Evolutionary conservation across 2,329 filamentous ascomycete genomes (phyloP).

Genomic region (Clarireedia homoeocarpa): DNA sequence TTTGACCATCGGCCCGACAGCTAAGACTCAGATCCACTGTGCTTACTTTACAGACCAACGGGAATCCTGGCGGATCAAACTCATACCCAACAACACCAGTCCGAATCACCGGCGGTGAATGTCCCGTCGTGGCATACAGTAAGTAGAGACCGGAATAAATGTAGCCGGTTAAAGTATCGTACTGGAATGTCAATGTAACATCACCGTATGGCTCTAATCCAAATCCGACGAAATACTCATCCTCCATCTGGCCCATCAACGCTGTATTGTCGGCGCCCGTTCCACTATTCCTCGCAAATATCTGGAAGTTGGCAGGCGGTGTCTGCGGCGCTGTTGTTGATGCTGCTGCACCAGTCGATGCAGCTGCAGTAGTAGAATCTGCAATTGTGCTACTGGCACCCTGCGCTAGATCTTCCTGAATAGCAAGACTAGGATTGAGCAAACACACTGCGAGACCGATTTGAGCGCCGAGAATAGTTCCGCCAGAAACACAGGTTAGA

Average conservation of each 20-base stretch:
- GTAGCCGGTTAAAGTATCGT: not conserved
- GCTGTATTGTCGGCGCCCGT: not conserved
- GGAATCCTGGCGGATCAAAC: not conserved
- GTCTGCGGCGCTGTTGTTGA: not conserved
- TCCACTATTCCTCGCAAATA: not conserved
- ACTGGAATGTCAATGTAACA: not conserved
- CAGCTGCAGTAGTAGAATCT: not conserved
- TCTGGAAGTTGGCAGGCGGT: not conserved
- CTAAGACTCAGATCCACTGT: not conserved
- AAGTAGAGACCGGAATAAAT: not conserved
- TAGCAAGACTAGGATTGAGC: not conserved
- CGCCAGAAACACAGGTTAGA: not conserved
- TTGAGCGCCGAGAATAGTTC: not conserved
- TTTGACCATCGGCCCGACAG: not conserved
- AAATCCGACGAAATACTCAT: conserved; percentile 1
- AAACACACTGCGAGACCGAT: not conserved
- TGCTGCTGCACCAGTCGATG: not conserved
- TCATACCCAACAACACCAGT: not conserved
- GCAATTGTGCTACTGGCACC: not conserved
- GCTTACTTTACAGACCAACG: not conserved
- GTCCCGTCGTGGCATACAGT: not conserved
- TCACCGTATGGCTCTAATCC: not conserved
- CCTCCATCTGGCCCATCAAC: not conserved
- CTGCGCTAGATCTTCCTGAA: not conserved
- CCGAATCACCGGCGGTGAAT: not conserved